These are phyloP conservation scores for Penicillium arizonense DNA, from an alignment of 495 filamentous ascomycete species.

Conservation along the genomic window DNA sequence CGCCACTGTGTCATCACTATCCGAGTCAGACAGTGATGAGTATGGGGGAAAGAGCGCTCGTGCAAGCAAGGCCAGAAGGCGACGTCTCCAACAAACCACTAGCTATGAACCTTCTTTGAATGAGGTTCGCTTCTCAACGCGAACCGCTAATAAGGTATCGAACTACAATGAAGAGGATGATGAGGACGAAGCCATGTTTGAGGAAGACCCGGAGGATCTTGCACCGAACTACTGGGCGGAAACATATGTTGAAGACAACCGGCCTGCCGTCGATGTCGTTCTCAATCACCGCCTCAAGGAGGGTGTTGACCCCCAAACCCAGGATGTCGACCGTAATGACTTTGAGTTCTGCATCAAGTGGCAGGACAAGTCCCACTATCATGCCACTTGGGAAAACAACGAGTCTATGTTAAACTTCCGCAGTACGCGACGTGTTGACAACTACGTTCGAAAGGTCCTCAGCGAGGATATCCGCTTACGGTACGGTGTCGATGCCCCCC, in stretches of 20 bases:
- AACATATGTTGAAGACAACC: slow-evolving; percentile 63
- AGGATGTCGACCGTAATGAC: slow-evolving; percentile 67
- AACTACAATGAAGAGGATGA: slow-evolving; percentile 90
- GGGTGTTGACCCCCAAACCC: slow-evolving; percentile 54
- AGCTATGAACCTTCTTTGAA: slow-evolving; percentile 58
- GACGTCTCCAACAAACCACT: slow-evolving; percentile 60
- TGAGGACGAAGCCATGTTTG: slow-evolving; percentile 66
- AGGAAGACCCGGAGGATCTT: slow-evolving; percentile 59
- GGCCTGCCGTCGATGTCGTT: slow-evolving; percentile 83
- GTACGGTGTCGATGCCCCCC: slow-evolving; percentile 66
- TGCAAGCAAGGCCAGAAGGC: slow-evolving; percentile 68
- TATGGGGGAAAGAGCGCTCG: slow-evolving; percentile 73
- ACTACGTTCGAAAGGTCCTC: slow-evolving; percentile 84
- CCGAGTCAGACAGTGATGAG: slow-evolving; percentile 55
- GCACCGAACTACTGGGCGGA: slow-evolving; percentile 63
- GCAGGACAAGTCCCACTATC: slow-evolving; percentile 91
- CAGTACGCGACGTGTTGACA: slow-evolving; percentile 84
- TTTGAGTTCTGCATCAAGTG: slow-evolving; percentile 98
- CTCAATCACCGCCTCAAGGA: slow-evolving; percentile 80
- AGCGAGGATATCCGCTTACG: slow-evolving; percentile 68
- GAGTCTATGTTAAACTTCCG: slow-evolving; percentile 64
- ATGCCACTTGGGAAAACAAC: slow-evolving; percentile 89
- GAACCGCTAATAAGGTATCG: slow-evolving; percentile 79
- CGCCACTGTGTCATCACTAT: slow-evolving; percentile 41
- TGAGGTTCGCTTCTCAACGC: slow-evolving; percentile 87